Base-by-base conservation (phyloP, 768 basidiomycete species). In the Crassisporium funariophilum region DNA sequence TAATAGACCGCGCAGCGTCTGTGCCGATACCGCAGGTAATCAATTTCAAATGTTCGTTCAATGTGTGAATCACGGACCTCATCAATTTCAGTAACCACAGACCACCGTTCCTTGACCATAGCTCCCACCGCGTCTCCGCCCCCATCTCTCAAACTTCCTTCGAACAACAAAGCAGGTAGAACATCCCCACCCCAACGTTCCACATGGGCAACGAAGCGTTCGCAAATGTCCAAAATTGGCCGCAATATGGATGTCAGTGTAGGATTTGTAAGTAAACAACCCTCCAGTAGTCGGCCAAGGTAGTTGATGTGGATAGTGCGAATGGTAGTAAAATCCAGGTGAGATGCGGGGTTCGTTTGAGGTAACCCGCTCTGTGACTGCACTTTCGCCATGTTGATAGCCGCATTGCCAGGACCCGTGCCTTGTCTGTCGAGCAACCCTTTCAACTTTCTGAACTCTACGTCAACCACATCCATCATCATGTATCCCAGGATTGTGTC, bases 171-270 rank as follows among this genome's bases (percentile, higher is more conserved):
- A 0, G 86, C 89, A 10, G 93, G 93, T 2, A 95, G 70, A 7
- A 95, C 82, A 60, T 95, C 91, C 0, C 92, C 92, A 10, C 91
- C 91, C 93, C 93, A 97, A 42, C 92, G 72, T 65, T 95, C 93
- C 0, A 95, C 81, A 52, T 91, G 83, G 5, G 82, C 91, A n/a
- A 86, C 86, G 60, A 95, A 91, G 7, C 83, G 77, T 60, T 91
- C 91, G 62, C 91, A 95, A 7, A 87, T 74, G 54, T 91, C 89
- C 40, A 95, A 72, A 46, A 95, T 83, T 23, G 82, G 76, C 13
- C 83, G 81, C 29, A 94, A 69, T 33, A 82, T 78, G 1, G 76
- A 64, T 5, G 85, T 80, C 15, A 91, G 67, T 4, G 74, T 65
- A 0, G 79, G 61, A 54, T 91, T 88, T 4, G 84, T 78, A 41